phyloP scores from a whole-genome alignment of 2,329 filamentous ascomycete genomes.

The Aspergillus melleus region DNA sequence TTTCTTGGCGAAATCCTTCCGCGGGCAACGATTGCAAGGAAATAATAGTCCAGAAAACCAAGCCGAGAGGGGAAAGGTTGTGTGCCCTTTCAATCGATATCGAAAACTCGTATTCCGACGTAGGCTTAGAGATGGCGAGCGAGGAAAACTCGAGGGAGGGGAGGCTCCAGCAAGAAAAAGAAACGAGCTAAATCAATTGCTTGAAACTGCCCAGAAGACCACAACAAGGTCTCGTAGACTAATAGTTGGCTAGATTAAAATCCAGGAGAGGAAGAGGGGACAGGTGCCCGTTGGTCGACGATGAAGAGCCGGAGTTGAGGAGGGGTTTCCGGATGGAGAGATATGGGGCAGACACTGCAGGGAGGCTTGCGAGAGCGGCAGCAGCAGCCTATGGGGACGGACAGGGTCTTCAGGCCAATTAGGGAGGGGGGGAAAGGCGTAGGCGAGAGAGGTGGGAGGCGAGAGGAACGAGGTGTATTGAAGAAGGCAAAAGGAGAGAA shows the following conservation, averaged over 20 bases:
- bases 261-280: not conserved
- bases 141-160: not conserved
- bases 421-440: not conserved
- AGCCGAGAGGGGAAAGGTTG: not conserved
- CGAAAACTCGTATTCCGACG: not conserved
- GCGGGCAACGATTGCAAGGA: not conserved
- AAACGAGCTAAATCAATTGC: not conserved
- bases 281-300: not conserved
- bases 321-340: not conserved
- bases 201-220: not conserved
- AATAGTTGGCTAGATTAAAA: not conserved
- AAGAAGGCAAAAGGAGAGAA: not conserved
- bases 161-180: not conserved
- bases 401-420: not conserved
- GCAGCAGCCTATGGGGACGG: not conserved
- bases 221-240: not conserved
- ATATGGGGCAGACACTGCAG: not conserved
- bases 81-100: not conserved
- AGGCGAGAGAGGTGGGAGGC: not conserved
- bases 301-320: not conserved
- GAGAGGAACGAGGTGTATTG: not conserved
- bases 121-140: not conserved
- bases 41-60: not conserved
- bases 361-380: not conserved
- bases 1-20: not conserved